Conservation (phyloP, 108 stramenopile species). For the Seminavis robusta region DNA sequence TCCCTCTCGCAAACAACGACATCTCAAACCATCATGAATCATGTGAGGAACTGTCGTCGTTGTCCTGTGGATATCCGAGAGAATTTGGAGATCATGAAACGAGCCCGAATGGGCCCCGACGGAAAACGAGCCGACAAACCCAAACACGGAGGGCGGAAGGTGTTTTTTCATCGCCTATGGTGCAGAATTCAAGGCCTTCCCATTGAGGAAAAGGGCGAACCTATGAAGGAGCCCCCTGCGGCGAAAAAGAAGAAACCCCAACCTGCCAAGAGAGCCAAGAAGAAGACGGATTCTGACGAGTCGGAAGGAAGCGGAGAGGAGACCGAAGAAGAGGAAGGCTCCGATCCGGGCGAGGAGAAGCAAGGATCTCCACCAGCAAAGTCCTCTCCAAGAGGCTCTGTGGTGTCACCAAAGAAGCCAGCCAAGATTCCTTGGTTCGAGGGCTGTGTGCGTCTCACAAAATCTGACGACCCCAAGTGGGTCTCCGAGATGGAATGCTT, state of each 20-base stretch:
- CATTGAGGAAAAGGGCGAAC: slow-evolving; percentile 30
- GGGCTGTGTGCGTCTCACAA: slow-evolving; percentile 67
- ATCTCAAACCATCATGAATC: slow-evolving; percentile 84
- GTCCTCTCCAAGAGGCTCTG: not conserved
- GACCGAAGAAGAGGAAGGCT: slow-evolving; percentile 31
- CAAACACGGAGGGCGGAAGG: slow-evolving; percentile 85
- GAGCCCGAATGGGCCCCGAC: slow-evolving; percentile 62
- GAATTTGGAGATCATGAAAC: slow-evolving; percentile 80
- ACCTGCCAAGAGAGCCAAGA: slow-evolving; percentile 14
- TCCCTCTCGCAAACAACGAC: slow-evolving; percentile 89
- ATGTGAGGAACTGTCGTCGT: slow-evolving; percentile 82
- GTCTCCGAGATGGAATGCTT: slow-evolving; percentile 79
- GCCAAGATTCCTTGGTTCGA: slow-evolving; percentile 24
- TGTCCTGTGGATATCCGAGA: slow-evolving; percentile 80
- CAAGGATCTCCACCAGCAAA: slow-evolving; percentile 11
- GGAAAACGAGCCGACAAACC: slow-evolving; percentile 74
- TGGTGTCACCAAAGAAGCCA: slow-evolving; percentile 32
- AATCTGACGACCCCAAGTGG: slow-evolving; percentile 74
- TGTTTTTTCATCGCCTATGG: slow-evolving; percentile 88
- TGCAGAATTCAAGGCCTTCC: slow-evolving; percentile 73
- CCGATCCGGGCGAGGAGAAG: slow-evolving; percentile 30
- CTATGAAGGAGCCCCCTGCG: slow-evolving; percentile 19
- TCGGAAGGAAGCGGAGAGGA: slow-evolving; percentile 28
- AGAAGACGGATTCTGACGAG: slow-evolving; percentile 18
- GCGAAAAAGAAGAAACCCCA: slow-evolving; percentile 36